phyloP scores from a whole-genome alignment of 2,329 filamentous ascomycete genomes.

The Ophiostoma quercus region DNA sequence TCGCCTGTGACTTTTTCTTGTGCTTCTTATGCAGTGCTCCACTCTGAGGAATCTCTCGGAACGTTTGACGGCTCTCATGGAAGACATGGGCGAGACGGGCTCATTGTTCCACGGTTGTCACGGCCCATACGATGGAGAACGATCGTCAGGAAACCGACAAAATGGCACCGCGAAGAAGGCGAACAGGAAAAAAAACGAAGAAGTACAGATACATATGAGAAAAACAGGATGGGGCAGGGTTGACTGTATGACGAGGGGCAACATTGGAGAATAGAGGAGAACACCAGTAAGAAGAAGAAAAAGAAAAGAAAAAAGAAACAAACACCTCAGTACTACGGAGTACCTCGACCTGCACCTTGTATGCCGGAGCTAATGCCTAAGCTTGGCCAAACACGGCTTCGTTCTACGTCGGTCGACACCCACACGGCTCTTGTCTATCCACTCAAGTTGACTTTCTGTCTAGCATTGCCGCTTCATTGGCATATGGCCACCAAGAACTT shows the following conservation, averaged over 20 bases:
- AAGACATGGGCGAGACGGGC: background rate
- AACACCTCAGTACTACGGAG: background rate
- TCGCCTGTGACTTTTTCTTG: slow-evolving; percentile 31
- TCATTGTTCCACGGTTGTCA: slow-evolving; percentile 7
- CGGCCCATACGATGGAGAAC: background rate
- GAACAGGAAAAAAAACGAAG: too few relatives aligned
- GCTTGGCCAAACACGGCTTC: background rate
- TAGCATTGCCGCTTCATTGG: background rate
- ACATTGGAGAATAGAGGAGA: background rate
- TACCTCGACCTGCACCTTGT: background rate
- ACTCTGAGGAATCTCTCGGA: slow-evolving; percentile 17
- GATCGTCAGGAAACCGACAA: slow-evolving; percentile 2
- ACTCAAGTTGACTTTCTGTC: background rate
- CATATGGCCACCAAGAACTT: background rate
- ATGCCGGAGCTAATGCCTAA: slow-evolving; percentile 3
- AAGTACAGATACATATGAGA: background rate
- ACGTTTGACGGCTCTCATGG: slow-evolving; percentile 4
- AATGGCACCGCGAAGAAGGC: background rate
- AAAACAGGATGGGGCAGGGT: background rate
- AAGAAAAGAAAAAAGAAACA: background rate
- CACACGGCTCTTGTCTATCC: slow-evolving; percentile 5
- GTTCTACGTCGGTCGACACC: background rate
- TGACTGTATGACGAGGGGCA: background rate
- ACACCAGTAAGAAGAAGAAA: background rate
- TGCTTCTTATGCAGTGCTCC: slow-evolving; percentile 23